Base-by-base conservation (phyloP, 495 filamentous ascomycete genomes). In the Hamigera avellanea region DNA sequence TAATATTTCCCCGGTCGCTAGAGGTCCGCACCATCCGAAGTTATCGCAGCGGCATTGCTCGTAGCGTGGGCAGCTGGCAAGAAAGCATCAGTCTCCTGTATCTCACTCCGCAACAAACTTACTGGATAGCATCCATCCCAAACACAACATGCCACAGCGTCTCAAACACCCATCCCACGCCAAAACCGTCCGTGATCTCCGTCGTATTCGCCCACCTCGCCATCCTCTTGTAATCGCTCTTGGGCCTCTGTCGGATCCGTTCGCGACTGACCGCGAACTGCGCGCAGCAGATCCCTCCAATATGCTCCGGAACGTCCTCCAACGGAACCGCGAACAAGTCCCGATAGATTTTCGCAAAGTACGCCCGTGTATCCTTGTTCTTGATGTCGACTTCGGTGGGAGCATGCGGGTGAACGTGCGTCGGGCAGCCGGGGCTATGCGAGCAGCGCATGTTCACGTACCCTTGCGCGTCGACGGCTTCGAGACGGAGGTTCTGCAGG, bases 271-370 rank as follows among this genome's bases (percentile, higher is more conserved):
- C 60, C 7, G 61, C 66, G 37, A 72, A 72, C 38, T 72, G 68
- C 0, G 55, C 68, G 33, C 68, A 72, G 45, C 68, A 72, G 13
- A 64, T 52, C 14, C 61, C 60, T 8, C 65, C 65, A 12, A 70
- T 59, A 6, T 45, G 38, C 8, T 46, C 43, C 2, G 65, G 67
- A 0, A 64, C 62, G 12, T 57, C 29, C 0, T 54, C 46, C 5
- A 32, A 10, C 0, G 38, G 18, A 3, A 54, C 54, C 10, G 45
- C 35, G n/a, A 64, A 54, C 0, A 64, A 42, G 2, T 52, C 42
- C 39, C 51, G 46, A 39, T 66, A 66, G 12, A 54, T 49, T 17
- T 53, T 38, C 1, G 55, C 38, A 36, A 66, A 59, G 23, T 44
- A 47, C 2, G 55, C 55, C 40, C 56, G 53, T 21, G 58, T 54